Percentiles rank a stretch among this genome's conserved stretches.
These are phyloP conservation scores for Blechomonas ayalai DNA, from an alignment of 208 protist genomes.

Conservation along the genomic window DNA sequence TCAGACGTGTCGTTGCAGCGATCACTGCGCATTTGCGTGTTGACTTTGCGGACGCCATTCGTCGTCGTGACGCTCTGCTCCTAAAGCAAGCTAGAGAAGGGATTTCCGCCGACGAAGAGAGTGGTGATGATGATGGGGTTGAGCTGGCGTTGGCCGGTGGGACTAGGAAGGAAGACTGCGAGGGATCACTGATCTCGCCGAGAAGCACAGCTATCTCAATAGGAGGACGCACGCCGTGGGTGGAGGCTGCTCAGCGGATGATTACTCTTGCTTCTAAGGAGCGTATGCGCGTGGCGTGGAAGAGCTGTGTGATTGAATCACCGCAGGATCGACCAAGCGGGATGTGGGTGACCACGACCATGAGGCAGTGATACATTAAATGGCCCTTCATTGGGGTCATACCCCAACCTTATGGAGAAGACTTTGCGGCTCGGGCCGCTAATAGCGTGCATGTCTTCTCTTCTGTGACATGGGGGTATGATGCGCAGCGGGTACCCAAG, in stretches of 20 bases:
- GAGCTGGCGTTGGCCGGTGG: slow-evolving; percentile 16
- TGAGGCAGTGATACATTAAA: slow-evolving; percentile 15
- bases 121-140: slow-evolving; percentile 26
- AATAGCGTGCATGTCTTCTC: too few species aligned
- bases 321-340: slow-evolving; percentile 25
- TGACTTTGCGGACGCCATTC: slow-evolving; percentile 67
- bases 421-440: background rate
- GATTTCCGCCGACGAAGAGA: slow-evolving; percentile 8
- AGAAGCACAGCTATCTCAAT: background rate
- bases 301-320: slow-evolving; percentile 51
- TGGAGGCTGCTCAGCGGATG: slow-evolving; percentile 26
- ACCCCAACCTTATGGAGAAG: background rate
- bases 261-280: slow-evolving; percentile 41
- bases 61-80: slow-evolving; percentile 66
- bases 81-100: slow-evolving; percentile 48
- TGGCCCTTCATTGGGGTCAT: background rate
- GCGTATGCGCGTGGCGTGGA: slow-evolving; percentile 57
- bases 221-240: slow-evolving; percentile 18
- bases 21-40: slow-evolving; percentile 67
- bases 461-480: too few species aligned
- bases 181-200: background rate
- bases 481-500: too few species aligned
- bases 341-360: slow-evolving; percentile 75
- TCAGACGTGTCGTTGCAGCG: slow-evolving; percentile 41
- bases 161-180: slow-evolving; percentile 3